Base-by-base conservation (phyloP, 2,329 filamentous ascomycete genomes). In the Monilinia vaccinii-corymbosi region DNA sequence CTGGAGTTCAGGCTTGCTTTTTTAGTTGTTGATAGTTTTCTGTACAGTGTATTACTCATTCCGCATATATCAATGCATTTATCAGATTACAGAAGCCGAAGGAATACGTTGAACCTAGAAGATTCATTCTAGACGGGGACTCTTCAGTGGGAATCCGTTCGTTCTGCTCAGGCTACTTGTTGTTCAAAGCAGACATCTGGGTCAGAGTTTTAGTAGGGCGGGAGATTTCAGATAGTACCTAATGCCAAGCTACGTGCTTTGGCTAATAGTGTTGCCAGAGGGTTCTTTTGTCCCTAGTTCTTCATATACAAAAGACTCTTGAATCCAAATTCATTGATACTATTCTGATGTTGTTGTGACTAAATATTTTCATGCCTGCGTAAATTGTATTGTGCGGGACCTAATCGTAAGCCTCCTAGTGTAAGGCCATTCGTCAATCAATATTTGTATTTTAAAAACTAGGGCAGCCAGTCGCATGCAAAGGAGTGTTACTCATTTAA, bases 241-340 rank as follows among this genome's bases (percentile, higher is more conserved):
- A 36, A 58, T 58, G 56, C 47, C 56, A 52, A 52, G 63, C 62
- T 64, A 49, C 32, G 60, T 60, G 66, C 64, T 64, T 55, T 62
- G 63, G 66, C 65, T 64, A 51, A 65, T 64, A 69, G 65, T 68
- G 61, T 65, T 64, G 66, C 58, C 60, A 63, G 49, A 62, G 62
- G 56, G 28, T 21, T 42, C 18, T 61, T 67, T 65, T 56, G 64
- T 64, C 63, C 53, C 28, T 62, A 42, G 46, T 36, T 61, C 52
- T 60, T 52, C 38, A 52, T 51, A 16, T 23, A 52, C 23, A 46
- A 55, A 36, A 53, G 32, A 45, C 48, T 47, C 63, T 44, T 56
- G 38, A 25, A 59, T 44, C 34, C 28, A 28, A 55, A 55, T 44
- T 55, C 38, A 34, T 55, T 44, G 25, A 4, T 32, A 44, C 32